phyloP scores from a whole-genome alignment of 768 basidiomycete genomes.

The Russula sp. region DNA sequence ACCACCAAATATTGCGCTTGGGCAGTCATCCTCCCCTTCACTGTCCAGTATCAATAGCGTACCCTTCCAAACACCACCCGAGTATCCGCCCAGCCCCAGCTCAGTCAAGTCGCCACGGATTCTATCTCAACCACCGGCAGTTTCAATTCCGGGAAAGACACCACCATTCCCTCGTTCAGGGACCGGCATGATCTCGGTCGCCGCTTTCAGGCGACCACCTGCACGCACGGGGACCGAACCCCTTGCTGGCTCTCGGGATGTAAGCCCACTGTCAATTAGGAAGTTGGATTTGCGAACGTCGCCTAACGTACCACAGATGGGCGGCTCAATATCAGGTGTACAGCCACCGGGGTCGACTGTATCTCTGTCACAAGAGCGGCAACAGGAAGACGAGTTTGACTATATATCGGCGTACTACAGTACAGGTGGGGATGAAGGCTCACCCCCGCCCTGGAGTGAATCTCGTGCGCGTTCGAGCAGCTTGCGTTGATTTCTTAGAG shows the following conservation, averaged over 20 bases:
- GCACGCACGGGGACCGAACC: conserved; percentile 28
- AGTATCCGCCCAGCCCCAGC: conserved; percentile 34
- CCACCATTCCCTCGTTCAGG: conserved; percentile 29
- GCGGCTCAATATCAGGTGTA: background rate
- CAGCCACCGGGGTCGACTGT: conserved; percentile 9
- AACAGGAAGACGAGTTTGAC: conserved; percentile 44
- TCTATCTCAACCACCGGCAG: conserved; percentile 21
- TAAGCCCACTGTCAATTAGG: conserved; percentile 40
- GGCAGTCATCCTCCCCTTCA: conserved; percentile 17
- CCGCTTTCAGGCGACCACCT: conserved; percentile 59
- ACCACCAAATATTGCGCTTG: conserved; percentile 3
- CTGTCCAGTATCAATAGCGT: conserved; percentile 23
- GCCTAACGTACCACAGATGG: conserved; percentile 29
- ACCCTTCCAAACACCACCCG: conserved; percentile 41
- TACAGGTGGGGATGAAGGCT: conserved; percentile 3
- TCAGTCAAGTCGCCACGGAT: conserved; percentile 19
- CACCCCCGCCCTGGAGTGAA: background rate
- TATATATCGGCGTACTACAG: conserved; percentile 48
- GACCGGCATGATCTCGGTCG: conserved; percentile 62
- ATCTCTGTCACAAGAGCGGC: conserved; percentile 9
- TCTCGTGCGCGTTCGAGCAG: background rate
- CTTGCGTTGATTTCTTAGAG: conserved; percentile 6
- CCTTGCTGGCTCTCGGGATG: conserved; percentile 29
- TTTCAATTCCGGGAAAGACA: conserved; percentile 24
- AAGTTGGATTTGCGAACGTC: conserved; percentile 43